Conservation (phyloP, 2,329 filamentous ascomycete species). For the Mycosphaerella sp. region DNA sequence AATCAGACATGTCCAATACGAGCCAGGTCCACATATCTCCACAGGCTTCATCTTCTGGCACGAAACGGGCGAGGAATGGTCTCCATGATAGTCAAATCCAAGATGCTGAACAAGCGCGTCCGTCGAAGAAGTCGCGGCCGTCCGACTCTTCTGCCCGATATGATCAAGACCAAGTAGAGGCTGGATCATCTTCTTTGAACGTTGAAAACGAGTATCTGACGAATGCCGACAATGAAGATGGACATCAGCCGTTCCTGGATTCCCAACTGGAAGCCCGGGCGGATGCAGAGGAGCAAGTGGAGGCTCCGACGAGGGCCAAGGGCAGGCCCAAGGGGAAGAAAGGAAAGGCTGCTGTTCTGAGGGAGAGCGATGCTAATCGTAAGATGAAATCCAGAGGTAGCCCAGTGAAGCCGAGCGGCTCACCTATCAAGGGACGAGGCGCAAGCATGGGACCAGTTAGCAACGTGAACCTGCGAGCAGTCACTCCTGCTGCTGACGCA, state of each 20-base stretch:
- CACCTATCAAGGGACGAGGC: constrained; percentile 22
- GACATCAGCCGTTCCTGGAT: constrained; percentile 10
- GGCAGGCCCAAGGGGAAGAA: constrained; percentile 18
- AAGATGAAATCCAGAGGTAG: constrained; percentile 19
- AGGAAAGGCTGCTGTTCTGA: constrained; percentile 16
- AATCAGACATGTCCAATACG: constrained; percentile 19
- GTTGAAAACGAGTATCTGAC: constrained; percentile 14
- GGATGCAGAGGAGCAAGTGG: constrained; percentile 9
- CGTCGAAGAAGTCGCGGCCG: constrained; percentile 19
- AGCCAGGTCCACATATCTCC: constrained; percentile 13
- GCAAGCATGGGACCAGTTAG: constrained; percentile 31
- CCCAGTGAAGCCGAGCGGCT: constrained; percentile 20
- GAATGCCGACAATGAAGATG: constrained; percentile 14
- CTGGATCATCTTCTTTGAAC: constrained; percentile 13
- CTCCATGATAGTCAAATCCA: constrained; percentile 13
- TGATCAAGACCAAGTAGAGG: constrained; percentile 13
- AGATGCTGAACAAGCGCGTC: constrained; percentile 7
- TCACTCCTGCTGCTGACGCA: constrained; percentile 42
- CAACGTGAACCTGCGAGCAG: constrained; percentile 34
- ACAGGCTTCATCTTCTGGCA: constrained; percentile 4
- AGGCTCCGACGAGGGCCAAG: constrained; percentile 14
- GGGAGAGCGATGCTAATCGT: constrained; percentile 24
- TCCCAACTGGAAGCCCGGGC: constrained; percentile 19
- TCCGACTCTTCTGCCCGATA: constrained; percentile 14
- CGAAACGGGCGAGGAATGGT: constrained; percentile 19